Evolutionary conservation across 1,284 basidiomycete genomes (phyloP).

Genomic region (Meripilus lineatus): DNA sequence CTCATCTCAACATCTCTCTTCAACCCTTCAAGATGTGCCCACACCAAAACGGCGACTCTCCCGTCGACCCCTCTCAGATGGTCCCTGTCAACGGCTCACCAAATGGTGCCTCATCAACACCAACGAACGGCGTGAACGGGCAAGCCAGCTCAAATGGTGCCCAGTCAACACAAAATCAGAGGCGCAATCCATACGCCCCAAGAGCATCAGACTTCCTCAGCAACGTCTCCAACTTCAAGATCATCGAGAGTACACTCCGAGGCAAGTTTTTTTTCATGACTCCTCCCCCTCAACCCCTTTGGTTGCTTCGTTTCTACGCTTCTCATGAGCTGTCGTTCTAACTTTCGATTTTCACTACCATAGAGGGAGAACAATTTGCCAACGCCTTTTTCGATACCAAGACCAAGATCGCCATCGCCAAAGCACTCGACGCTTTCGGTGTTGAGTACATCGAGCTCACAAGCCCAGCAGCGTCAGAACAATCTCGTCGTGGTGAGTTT

Average conservation of each 20-base stretch:
- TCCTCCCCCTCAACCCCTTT: constrained; percentile 2
- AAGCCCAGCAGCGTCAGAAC: constrained; percentile 96
- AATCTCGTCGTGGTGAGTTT: constrained; percentile 60
- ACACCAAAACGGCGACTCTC: constrained; percentile 48
- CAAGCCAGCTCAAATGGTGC: constrained; percentile 32
- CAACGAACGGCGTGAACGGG: constrained; percentile 37
- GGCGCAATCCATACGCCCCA: constrained; percentile 79
- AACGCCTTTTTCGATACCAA: constrained; percentile 99
- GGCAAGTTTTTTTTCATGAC: constrained; percentile 40
- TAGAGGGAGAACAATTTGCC: constrained; percentile 99
- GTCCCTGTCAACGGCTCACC: constrained; percentile 52
- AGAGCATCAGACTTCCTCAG: constrained; percentile 89
- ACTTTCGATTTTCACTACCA: too few species aligned
- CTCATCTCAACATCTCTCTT: constrained; percentile 11
- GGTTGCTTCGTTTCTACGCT: constrained; percentile 9
- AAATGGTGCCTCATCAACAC: constrained; percentile 22
- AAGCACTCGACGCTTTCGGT: constrained; percentile 94
- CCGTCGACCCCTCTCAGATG: constrained; percentile 54
- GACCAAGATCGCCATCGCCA: constrained; percentile 99
- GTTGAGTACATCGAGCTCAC: constrained; percentile 99
- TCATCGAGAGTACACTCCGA: constrained; percentile 95
- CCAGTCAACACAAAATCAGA: constrained; percentile 37
- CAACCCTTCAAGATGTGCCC: constrained; percentile 55
- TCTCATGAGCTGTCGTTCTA: not conserved
- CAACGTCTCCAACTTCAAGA: constrained; percentile 91